Base-by-base conservation (phyloP, 2,329 filamentous ascomycete species). In the Dothistroma pini region DNA sequence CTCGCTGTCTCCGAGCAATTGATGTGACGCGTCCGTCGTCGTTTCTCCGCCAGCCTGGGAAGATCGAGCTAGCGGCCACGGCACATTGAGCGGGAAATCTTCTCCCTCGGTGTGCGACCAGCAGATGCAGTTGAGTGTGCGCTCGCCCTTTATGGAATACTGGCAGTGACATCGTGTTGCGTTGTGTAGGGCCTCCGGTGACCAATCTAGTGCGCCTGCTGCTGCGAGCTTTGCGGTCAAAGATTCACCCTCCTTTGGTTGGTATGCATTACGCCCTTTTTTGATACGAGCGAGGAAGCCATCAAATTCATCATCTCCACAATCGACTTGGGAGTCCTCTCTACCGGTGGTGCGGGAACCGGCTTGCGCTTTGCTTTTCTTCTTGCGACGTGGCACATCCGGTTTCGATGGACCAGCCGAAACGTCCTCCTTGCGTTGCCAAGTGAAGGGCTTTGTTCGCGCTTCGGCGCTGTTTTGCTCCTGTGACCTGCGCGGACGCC, bases 401-500 rank as follows among this genome's bases (percentile, higher is more conserved):
- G 41, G 16, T 4, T 44, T 19, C 41, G 41, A 14, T n/a, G 41
- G 41, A 6, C 41, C 16, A 44, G 4, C 41, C 16, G 7, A n/a
- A 4, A 9, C n/a, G 14, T 44, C 4, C 14, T 8, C 2, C 16
- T 44, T 8, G 16, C 41, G 41, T 19, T n/a, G 41, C 14, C 16
- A 1, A n/a, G 1, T 19, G 9, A 2, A 11, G 10, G 22, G 29
- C 6, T 25, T n/a, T 3, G 4, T 32, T 53, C 25, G 21, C 10
- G 49, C 49, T 52, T 52, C 7, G 51, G 9, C 34, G 29, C n/a
- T 35, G 4, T 25, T 29, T 51, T 9, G 54, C 12, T 32, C 25
- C 0, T 48, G 25, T 38, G n/a, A n/a, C 31, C 50, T 49, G 9
- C 44, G 55, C 32, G 57, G 57, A n/a, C 57, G 57, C 12, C 57